Evolutionary conservation across 2,329 filamentous ascomycete genomes (phyloP).

Genomic region (Penicillium hordei): DNA sequence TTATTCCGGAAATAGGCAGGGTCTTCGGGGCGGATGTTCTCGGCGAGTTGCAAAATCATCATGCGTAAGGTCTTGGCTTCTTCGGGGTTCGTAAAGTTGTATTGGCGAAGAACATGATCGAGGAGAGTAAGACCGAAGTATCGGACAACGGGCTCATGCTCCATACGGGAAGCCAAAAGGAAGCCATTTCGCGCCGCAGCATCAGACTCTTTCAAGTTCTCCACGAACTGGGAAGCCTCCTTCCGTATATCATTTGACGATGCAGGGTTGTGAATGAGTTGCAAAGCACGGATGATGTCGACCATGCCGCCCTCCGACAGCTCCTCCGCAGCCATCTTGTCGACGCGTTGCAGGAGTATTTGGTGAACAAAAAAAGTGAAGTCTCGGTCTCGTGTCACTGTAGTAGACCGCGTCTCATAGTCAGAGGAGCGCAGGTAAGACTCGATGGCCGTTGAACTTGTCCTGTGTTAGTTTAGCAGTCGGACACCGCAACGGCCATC

Average conservation of each 20-base stretch:
- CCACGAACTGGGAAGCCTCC: slow-evolving; percentile 81
- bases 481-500: slow-evolving; percentile 28
- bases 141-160: slow-evolving; percentile 77
- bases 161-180: slow-evolving; percentile 71
- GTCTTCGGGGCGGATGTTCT: slow-evolving; percentile 68
- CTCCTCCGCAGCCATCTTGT: slow-evolving; percentile 37
- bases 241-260: slow-evolving; percentile 79
- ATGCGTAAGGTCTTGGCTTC: slow-evolving; percentile 68
- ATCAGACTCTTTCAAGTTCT: slow-evolving; percentile 74
- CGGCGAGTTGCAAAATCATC: slow-evolving; percentile 78
- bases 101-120: slow-evolving; percentile 84
- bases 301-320: slow-evolving; percentile 40
- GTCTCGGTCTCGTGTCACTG: not conserved
- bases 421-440: not conserved
- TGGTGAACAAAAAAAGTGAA: not conserved
- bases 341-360: slow-evolving; percentile 5
- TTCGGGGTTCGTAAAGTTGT: slow-evolving; percentile 67
- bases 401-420: slow-evolving; percentile 1
- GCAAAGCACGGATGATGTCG: slow-evolving; percentile 76
- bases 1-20: slow-evolving; percentile 88
- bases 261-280: slow-evolving; percentile 79
- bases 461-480: slow-evolving; percentile 19
- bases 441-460: slow-evolving; percentile 25
- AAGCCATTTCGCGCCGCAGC: slow-evolving; percentile 85
- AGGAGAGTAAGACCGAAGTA: slow-evolving; percentile 93